phyloP scores from a whole-genome alignment of 2,329 filamentous ascomycete species.

The Aspergillus floridensis region DNA sequence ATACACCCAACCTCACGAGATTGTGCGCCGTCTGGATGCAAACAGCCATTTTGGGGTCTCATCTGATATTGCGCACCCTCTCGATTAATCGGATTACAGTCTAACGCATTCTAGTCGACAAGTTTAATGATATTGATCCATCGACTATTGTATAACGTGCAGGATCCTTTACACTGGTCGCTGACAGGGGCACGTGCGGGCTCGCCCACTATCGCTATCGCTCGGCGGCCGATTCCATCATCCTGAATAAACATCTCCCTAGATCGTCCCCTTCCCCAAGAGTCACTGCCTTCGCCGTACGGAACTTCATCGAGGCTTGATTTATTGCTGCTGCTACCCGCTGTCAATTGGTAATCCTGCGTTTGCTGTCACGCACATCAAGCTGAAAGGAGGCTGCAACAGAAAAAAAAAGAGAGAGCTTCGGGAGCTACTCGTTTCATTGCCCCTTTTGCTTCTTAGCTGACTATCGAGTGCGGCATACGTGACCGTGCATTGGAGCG shows the following conservation, averaged over 20 bases:
- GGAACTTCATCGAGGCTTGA: not conserved
- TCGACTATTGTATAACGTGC: slow-evolving; percentile 5
- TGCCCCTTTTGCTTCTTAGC: slow-evolving; percentile 9
- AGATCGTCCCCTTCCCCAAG: not conserved
- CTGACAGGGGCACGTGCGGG: slow-evolving; percentile 20
- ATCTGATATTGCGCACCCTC: slow-evolving; percentile 1
- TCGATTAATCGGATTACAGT: not conserved
- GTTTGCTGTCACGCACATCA: not conserved
- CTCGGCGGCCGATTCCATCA: slow-evolving; percentile 20
- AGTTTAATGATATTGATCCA: not conserved
- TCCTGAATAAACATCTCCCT: slow-evolving; percentile 10
- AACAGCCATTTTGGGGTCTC: not conserved
- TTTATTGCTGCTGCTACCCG: not conserved
- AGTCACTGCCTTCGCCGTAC: not conserved
- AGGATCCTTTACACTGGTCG: slow-evolving; percentile 7
- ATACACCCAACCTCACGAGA: slow-evolving; percentile 22
- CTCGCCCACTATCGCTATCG: slow-evolving; percentile 13
- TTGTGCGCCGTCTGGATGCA: slow-evolving; percentile 6
- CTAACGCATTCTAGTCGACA: not conserved
- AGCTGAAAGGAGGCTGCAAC: not conserved
- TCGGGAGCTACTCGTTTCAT: slow-evolving; percentile 7
- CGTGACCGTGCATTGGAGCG: slow-evolving; percentile 21
- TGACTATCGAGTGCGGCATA: slow-evolving; percentile 10
- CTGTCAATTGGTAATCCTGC: not conserved
- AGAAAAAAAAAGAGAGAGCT: not conserved